A percentile compares a stretch with the other conserved stretches of the same genome.
Evolutionary conservation across 148 eudicot genomes (phyloP).

Genomic region (Pouteria glomerata): DNA sequence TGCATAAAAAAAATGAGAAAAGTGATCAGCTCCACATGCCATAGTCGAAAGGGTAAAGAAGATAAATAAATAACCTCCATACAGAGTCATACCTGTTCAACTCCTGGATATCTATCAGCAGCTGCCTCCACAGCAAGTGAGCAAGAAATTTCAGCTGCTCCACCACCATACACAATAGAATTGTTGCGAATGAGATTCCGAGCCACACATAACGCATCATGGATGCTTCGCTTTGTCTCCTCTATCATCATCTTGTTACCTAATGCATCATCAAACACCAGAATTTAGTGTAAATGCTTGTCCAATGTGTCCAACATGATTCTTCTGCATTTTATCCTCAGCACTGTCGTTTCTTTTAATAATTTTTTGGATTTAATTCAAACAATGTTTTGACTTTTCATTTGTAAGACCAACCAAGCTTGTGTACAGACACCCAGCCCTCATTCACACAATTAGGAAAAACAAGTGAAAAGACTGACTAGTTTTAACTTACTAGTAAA

Average conservation of each 20-base stretch:
- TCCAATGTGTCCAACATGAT: neutral
- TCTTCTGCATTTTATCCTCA: neutral
- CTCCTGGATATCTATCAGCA: conserved; percentile 87
- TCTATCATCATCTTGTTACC: conserved; percentile 99
- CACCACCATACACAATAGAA: conserved; percentile 90
- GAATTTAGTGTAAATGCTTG: neutral
- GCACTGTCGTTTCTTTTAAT: neutral
- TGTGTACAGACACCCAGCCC: neutral
- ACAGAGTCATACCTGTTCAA: conserved; percentile 53
- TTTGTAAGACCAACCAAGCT: neutral
- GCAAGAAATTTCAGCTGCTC: conserved; percentile 47
- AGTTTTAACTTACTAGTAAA: neutral
- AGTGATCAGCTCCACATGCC: neutral
- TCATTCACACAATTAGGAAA: neutral
- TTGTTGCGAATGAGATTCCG: conserved; percentile 88
- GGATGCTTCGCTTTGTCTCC: conserved; percentile 94
- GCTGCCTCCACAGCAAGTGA: conserved; percentile 91
- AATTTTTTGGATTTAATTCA: neutral
- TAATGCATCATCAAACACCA: conserved; percentile 16
- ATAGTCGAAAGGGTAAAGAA: neutral
- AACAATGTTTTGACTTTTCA: neutral
- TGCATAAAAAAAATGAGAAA: conserved; percentile 28
- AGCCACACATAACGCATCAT: conserved; percentile 90
- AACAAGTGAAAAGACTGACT: neutral
- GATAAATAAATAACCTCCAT: neutral